Base-by-base conservation (phyloP, 306 rosid genomes). In the Lupinus albus region DNA sequence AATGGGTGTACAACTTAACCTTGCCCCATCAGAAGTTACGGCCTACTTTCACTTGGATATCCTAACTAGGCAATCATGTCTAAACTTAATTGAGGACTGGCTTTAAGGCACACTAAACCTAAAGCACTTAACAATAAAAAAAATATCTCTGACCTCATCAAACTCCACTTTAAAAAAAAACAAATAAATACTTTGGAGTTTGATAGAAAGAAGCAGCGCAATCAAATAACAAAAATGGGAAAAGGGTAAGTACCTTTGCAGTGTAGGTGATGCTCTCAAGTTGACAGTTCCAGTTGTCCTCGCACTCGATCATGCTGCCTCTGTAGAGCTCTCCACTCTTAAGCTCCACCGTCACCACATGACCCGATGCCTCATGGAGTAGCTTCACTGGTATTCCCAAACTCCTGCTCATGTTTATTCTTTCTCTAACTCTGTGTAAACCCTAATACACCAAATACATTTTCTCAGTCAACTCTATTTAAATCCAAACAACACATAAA, bases 221-320 rank as follows among this genome's bases (percentile, higher is more conserved):
- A 25, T 3, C 2, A 25, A 25, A 25, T 25, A 25, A 25, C 30
- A 25, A 33, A 28, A 38, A 38, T 7, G 11, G 44, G 0, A 8
- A 36, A 36, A 8, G 3, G 4, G 30, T 25, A 0, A n/a, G 25
- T 10, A 91, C 99, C 89, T 88, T 93, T 11, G 99, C 97, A 28
- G 99, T 93, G 84, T 83, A 93, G 81, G 99, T 93, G 73, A 93
- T 93, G 82, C 82, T 93, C 81, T 93, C 99, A 49, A 93, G 99
- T 79, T 93, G 99, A 76, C 97, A 93, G 79, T 93, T 93, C 99
- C 99, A 93, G 80, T 93, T 93, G 70, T 93, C 99, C 75, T 93
- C 99, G 59, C 99, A 93, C 83, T 93, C 99, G 41, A 93, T 72
- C 97, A 93, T 88, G 75, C 95, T 86, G 21, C 99, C 99, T 79